Base-by-base conservation (phyloP, 1,284 basidiomycete genomes). In the Abortiporus biennis region DNA sequence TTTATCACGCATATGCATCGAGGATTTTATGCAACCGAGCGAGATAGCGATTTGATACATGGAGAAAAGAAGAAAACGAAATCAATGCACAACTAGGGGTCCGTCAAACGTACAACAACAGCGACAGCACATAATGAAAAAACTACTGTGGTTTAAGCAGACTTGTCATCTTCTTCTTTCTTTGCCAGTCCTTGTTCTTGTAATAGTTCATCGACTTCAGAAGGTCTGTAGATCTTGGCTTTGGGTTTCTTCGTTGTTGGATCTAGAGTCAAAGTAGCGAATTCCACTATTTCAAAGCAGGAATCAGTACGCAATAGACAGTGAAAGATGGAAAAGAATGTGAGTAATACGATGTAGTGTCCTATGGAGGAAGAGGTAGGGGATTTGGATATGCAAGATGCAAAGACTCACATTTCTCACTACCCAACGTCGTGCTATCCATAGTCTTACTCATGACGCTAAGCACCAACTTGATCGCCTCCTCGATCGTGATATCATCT, bases 361-460 rank as follows among this genome's bases (percentile, higher is more conserved):
- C n/a, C n/a, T n/a, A n/a, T n/a, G n/a, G n/a, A n/a, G n/a, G n/a
- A n/a, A n/a, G n/a, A n/a, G n/a, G n/a, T n/a, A n/a, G n/a, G n/a
- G n/a, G n/a, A n/a, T n/a, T n/a, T n/a, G n/a, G n/a, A n/a, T n/a
- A n/a, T n/a, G n/a, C n/a, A n/a, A n/a, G n/a, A n/a, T n/a, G n/a
- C n/a, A n/a, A n/a, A n/a, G 19, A 74, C 89, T 59, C 51, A 95
- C 93, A 69, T 65, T 95, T 96, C 67, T 97, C 93, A 59, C 90
- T 93, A 39, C 92, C 88, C 48, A 99, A 67, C 40, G 91, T 94
- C 22, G 95, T 98, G 51, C 92, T 93, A 62, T 99, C 95, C 94
- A 99, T 97, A 36, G 95, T 98, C 78, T 98, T 99, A 74, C 92
- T 94, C 85, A 99, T 92, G 41, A 93, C 89, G 68, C 86, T 88